phyloP scores from a whole-genome alignment of 371 early-diverging fungal genomes.

The Mucor sp. region DNA sequence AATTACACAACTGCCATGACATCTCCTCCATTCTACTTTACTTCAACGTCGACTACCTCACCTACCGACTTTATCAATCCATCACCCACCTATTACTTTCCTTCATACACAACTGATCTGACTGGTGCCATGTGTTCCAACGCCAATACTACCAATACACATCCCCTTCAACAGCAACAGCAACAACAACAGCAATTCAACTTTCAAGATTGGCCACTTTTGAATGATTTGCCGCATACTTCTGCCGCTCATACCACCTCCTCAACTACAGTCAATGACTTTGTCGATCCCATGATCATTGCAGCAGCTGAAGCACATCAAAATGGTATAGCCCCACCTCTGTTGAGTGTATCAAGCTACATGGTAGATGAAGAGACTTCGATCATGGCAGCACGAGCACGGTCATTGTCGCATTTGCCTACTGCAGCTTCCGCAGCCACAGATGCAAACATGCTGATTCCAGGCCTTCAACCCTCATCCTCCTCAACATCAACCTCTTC shows the following conservation, averaged over 20 bases:
- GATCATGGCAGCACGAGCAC: constrained; percentile 19
- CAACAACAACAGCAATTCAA: neutral
- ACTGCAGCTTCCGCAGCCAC: neutral
- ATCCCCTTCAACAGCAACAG: neutral
- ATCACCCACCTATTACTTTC: constrained; percentile 10
- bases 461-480: constrained; percentile 24
- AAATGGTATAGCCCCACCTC: constrained; percentile 10
- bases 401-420: constrained; percentile 12
- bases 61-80: constrained; percentile 12
- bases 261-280: constrained; percentile 8
- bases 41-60: neutral
- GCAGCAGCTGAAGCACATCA: constrained; percentile 26
- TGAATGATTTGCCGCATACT: constrained; percentile 11
- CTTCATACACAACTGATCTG: constrained; percentile 5
- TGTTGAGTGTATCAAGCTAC: constrained; percentile 6
- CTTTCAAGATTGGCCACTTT: constrained; percentile 22
- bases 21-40: constrained; percentile 12
- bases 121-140: neutral
- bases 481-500: constrained; percentile 23
- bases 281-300: constrained; percentile 34
- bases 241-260: neutral
- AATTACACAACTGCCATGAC: neutral
- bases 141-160: neutral
- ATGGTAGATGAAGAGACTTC: constrained; percentile 10
- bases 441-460: constrained; percentile 8